A percentile compares a stretch with the other conserved stretches of the same genome.
Conservation (phyloP, 768 basidiomycete genomes). For the Arthromyces matolae region DNA sequence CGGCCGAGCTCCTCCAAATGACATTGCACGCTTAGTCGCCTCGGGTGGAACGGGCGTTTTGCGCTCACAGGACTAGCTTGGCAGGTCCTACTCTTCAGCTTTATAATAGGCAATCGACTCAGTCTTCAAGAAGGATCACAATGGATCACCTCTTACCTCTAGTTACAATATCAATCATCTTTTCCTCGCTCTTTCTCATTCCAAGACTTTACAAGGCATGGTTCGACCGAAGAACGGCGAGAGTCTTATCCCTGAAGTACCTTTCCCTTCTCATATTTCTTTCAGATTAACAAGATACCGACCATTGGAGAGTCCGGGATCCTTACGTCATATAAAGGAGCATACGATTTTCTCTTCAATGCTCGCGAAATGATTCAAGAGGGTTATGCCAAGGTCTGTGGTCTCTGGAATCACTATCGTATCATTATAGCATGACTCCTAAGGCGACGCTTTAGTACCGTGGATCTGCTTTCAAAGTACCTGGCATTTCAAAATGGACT, state of each 20-base stretch:
- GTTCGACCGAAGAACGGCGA: conserved; percentile 1
- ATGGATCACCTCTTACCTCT: not conserved
- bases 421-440: not conserved
- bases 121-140: no score
- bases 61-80: no score
- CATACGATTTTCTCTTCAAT: conserved; percentile 21
- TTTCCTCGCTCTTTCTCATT: not conserved
- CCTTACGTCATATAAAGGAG: conserved; percentile 29
- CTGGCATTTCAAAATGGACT: conserved; percentile 39
- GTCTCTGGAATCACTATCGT: no score
- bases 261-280: not conserved
- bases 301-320: conserved; percentile 28
- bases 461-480: conserved; percentile 35
- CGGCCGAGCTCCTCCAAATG: no score
- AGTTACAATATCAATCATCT: not conserved
- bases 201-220: conserved; percentile 5
- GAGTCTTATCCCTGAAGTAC: not conserved
- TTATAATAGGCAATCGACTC: no score
- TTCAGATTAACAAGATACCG: conserved; percentile 24
- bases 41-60: no score
- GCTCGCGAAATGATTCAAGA: conserved; percentile 24
- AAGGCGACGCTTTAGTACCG: conserved; percentile 9
- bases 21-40: no score
- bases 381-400: conserved; percentile 32
- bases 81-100: no score